Conservation (phyloP, 2,329 filamentous ascomycete genomes). For the Aspergillus bombycis region DNA sequence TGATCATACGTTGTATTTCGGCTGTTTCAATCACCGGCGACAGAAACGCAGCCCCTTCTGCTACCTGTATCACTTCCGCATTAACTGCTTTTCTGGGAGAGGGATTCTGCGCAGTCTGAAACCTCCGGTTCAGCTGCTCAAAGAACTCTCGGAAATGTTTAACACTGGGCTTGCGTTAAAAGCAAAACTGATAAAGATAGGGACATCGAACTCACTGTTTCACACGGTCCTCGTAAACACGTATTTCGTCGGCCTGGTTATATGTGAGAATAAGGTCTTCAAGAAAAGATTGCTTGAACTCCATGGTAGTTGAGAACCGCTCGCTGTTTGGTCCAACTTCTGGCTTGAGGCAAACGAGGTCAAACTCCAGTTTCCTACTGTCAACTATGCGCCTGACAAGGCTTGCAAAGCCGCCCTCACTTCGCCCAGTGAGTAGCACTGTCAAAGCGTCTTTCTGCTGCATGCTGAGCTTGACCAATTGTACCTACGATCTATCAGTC, state of each 20-base stretch:
- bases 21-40: conserved; percentile 79
- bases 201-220: conserved; percentile 53
- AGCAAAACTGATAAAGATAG: neutral
- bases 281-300: conserved; percentile 88
- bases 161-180: conserved; percentile 51
- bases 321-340: conserved; percentile 78
- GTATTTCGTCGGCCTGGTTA: conserved; percentile 76
- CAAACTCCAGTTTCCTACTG: conserved; percentile 80
- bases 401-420: conserved; percentile 74
- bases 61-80: conserved; percentile 84
- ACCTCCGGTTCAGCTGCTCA: conserved; percentile 69
- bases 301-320: conserved; percentile 79
- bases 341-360: conserved; percentile 87
- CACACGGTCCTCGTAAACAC: conserved; percentile 65
- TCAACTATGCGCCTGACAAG: conserved; percentile 79
- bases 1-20: conserved; percentile 86
- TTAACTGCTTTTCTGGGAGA: conserved; percentile 66
- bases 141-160: conserved; percentile 87
- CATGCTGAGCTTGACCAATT: conserved; percentile 79
- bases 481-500: conserved; percentile 46
- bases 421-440: conserved; percentile 84
- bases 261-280: conserved; percentile 84
- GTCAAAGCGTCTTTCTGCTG: conserved; percentile 81
- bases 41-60: conserved; percentile 72
- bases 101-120: conserved; percentile 46